Conservation (phyloP, 768 basidiomycete species). For the Russula foetens region DNA sequence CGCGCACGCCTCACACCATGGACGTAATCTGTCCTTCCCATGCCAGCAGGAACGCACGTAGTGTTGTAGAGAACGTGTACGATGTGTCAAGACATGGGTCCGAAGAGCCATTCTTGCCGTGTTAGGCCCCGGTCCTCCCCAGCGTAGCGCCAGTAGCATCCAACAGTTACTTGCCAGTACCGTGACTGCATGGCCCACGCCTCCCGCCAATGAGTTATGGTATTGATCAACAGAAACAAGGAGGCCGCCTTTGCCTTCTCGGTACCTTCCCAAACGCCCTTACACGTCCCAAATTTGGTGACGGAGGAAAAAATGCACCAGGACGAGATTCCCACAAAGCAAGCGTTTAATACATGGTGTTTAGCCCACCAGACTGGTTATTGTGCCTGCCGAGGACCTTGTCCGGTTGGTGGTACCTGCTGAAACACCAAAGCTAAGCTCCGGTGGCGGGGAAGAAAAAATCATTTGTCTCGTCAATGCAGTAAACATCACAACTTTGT, state of each 20-base stretch:
- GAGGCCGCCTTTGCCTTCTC: background rate
- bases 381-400: background rate
- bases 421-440: constrained; percentile 2
- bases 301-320: constrained; percentile 6
- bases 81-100: constrained; percentile 12
- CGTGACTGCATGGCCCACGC: background rate
- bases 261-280: background rate
- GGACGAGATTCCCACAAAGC: constrained; percentile 5
- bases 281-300: constrained; percentile 13
- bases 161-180: background rate
- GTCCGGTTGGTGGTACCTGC: background rate
- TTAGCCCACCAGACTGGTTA: background rate
- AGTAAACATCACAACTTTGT: background rate
- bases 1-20: background rate
- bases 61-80: constrained; percentile 11
- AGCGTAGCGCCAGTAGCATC: background rate
- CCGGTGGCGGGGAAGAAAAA: background rate
- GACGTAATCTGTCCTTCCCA: constrained; percentile 17
- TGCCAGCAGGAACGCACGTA: constrained; percentile 2
- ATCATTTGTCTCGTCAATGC: background rate
- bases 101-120: constrained; percentile 5
- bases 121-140: constrained; percentile 10
- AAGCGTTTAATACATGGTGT: constrained; percentile 7
- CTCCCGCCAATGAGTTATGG: background rate
- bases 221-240: constrained; percentile 1